These are phyloP conservation scores for Glomus cerebriforme DNA, from an alignment of 192 early-diverging fungal genomes.

Conservation along the genomic window DNA sequence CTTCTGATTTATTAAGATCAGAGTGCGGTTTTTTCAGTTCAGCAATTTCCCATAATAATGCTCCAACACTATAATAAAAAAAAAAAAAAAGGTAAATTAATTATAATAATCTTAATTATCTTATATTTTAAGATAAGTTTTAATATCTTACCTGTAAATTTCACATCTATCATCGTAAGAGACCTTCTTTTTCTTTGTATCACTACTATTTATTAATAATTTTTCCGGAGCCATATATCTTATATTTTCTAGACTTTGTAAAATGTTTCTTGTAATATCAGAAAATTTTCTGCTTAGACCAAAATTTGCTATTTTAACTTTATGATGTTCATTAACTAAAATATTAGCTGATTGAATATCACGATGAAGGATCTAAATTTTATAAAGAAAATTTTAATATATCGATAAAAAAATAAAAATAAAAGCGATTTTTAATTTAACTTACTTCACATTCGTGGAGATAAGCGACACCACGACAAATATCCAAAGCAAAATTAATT, in stretches of 20 bases:
- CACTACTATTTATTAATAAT: not conserved
- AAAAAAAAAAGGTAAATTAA: no score
- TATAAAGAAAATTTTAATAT: no score
- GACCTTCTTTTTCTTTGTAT: not conserved
- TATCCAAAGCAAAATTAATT: slow-evolving; percentile 40
- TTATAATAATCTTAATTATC: no score
- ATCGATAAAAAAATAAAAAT: no score
- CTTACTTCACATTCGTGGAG: slow-evolving; percentile 27
- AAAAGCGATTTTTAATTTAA: no score
- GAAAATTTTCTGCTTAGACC: not conserved
- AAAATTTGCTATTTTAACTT: no score
- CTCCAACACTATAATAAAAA: no score
- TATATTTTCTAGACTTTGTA: not conserved
- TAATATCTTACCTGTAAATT: slow-evolving; percentile 28
- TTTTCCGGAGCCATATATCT: no score
- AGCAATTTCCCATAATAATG: slow-evolving; percentile 29
- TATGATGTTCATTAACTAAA: no score
- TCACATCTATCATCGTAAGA: not conserved
- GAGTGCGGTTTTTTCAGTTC: not conserved
- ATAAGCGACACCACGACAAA: slow-evolving; percentile 38
- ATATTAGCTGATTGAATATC: no score
- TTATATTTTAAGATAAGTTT: not conserved
- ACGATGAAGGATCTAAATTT: slow-evolving; percentile 6
- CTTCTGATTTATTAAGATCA: not conserved
- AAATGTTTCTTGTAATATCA: slow-evolving; percentile 8